These are phyloP conservation scores for Phytophthora cajani DNA, from an alignment of 352 stramenopile species.

Conservation along the genomic window DNA sequence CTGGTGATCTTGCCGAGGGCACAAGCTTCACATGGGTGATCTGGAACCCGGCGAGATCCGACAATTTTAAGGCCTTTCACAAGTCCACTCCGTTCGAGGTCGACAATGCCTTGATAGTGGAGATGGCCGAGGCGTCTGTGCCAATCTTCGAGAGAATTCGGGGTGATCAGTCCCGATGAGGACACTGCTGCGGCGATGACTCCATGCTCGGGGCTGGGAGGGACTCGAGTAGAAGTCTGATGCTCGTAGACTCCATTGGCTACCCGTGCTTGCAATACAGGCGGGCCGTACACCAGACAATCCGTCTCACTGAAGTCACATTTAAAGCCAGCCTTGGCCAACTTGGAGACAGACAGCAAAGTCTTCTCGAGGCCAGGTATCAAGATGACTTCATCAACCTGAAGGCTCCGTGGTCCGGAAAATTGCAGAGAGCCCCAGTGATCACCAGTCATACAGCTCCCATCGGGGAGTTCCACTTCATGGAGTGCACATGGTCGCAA, in stretches of 20 bases:
- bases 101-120: no score
- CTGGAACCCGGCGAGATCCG: no score
- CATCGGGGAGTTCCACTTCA: neutral
- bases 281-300: neutral
- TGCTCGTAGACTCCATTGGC: neutral
- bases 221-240: neutral
- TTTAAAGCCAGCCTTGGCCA: neutral
- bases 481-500: neutral
- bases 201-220: no score
- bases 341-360: conserved; percentile 2
- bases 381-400: neutral
- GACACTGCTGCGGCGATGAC: no score
- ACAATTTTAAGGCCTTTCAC: no score
- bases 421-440: neutral
- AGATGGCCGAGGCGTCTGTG: neutral
- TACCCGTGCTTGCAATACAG: neutral
- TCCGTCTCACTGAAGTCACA: neutral
- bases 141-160: conserved; percentile 13
- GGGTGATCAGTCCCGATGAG: neutral
- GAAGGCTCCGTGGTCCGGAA: no score
- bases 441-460: neutral
- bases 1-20: no score
- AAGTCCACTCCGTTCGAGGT: no score
- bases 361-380: neutral
- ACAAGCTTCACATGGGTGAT: no score